A percentile compares a stretch with the other conserved stretches of the same genome.
phyloP scores from a whole-genome alignment of 768 basidiomycete species.

The Suillus alpinus region DNA sequence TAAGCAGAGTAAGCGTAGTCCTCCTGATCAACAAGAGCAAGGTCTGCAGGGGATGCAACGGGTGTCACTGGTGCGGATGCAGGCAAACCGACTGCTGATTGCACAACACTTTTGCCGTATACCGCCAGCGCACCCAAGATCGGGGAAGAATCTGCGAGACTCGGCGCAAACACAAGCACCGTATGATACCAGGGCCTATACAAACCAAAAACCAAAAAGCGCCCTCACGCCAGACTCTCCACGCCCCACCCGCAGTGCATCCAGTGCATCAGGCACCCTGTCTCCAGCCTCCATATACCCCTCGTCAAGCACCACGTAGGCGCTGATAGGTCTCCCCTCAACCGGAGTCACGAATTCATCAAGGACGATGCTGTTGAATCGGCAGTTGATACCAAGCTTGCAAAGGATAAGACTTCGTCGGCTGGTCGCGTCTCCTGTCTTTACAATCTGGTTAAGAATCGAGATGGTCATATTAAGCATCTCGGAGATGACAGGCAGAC shows the following conservation, averaged over 20 bases:
- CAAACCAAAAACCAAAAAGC: constrained; percentile 33
- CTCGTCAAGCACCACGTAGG: constrained; percentile 11
- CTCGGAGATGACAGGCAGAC: constrained; percentile 38
- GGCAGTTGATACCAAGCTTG: constrained; percentile 30
- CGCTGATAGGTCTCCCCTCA: neutral
- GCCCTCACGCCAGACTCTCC: constrained; percentile 7
- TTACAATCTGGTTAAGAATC: constrained; percentile 8
- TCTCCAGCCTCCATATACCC: constrained; percentile 7
- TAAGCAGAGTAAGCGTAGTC: constrained; percentile 38
- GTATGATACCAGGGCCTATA: constrained; percentile 19
- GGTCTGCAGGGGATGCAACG: constrained; percentile 17
- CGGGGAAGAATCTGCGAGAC: constrained; percentile 7
- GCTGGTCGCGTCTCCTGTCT: constrained; percentile 7
- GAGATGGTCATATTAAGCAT: constrained; percentile 36
- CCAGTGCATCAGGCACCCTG: constrained; percentile 11
- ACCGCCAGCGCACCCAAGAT: neutral
- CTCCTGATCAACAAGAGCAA: constrained; percentile 30
- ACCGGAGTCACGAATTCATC: neutral
- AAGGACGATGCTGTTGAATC: constrained; percentile 11
- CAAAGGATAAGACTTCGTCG: constrained; percentile 19
- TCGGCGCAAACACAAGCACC: constrained; percentile 9
- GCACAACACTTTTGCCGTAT: neutral
- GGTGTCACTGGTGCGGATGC: neutral
- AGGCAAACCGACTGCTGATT: constrained; percentile 3
- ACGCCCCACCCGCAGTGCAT: constrained; percentile 13